These are phyloP conservation scores for Penicillium capsulatum DNA, from an alignment of 2,329 filamentous ascomycete species.

Conservation along the genomic window DNA sequence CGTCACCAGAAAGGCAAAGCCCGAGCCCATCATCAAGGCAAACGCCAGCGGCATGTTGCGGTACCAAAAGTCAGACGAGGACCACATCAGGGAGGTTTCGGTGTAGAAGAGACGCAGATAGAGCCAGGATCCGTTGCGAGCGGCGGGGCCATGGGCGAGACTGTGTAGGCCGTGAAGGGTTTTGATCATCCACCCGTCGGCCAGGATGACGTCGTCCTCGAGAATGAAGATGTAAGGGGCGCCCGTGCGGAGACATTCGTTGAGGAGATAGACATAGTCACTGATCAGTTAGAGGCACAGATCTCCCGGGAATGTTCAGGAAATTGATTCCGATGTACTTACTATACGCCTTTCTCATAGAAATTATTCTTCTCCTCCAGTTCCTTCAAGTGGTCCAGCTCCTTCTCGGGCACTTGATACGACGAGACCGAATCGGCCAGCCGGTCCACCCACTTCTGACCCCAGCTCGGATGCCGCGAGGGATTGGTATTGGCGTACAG, in stretches of 20 bases:
- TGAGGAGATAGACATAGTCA: slow-evolving; percentile 23
- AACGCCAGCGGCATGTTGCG: slow-evolving; percentile 24
- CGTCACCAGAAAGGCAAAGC: slow-evolving; percentile 7
- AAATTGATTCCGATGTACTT: slow-evolving; percentile 5
- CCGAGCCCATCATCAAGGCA: slow-evolving; percentile 8
- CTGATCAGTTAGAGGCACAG: neutral
- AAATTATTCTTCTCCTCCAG: slow-evolving; percentile 25
- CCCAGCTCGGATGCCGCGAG: slow-evolving; percentile 23
- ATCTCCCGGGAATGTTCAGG: no score
- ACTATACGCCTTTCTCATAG: slow-evolving; percentile 34
- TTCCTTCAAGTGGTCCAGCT: slow-evolving; percentile 21
- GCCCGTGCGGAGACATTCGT: slow-evolving; percentile 25
- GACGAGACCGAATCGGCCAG: slow-evolving; percentile 15
- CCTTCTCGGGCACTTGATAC: slow-evolving; percentile 20
- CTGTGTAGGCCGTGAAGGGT: slow-evolving; percentile 22
- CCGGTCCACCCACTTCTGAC: slow-evolving; percentile 21
- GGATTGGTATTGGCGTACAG: slow-evolving; percentile 26
- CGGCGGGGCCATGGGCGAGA: slow-evolving; percentile 4
- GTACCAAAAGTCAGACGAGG: slow-evolving; percentile 20
- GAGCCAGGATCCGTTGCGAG: slow-evolving; percentile 19
- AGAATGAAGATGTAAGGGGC: slow-evolving; percentile 35
- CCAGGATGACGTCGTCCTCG: slow-evolving; percentile 38
- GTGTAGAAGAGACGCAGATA: slow-evolving; percentile 36
- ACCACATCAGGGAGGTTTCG: slow-evolving; percentile 29
- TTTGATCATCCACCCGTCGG: slow-evolving; percentile 35